Percentiles rank a stretch among this genome's conserved stretches.
These are phyloP conservation scores for Coelomomyces lativittatus DNA, from an alignment of 371 early-diverging fungal genomes.

Conservation along the genomic window DNA sequence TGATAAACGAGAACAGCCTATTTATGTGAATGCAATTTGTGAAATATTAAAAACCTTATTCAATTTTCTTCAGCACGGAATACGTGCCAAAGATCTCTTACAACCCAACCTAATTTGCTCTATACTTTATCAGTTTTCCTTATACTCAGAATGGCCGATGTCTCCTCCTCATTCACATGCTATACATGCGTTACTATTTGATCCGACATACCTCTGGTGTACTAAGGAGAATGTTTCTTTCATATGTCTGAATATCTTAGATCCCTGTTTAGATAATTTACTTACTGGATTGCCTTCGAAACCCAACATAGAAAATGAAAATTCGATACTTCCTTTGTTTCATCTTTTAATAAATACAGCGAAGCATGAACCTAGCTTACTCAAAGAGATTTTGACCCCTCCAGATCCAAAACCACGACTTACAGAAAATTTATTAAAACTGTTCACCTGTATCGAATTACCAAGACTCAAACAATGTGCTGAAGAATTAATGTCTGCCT, in stretches of 20 bases:
- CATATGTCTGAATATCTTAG: background rate
- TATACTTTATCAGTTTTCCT: background rate
- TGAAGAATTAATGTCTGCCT: conserved; percentile 45
- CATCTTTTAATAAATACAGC: background rate
- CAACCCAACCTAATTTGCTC: background rate
- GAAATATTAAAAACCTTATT: background rate
- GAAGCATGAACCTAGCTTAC: background rate
- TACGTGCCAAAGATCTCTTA: background rate
- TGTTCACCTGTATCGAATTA: background rate
- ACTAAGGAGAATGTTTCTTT: too few species aligned
- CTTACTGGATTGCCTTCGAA: background rate
- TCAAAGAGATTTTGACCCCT: too few species aligned
- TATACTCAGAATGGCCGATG: background rate
- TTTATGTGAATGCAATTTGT: too few species aligned
- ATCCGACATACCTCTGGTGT: too few species aligned
- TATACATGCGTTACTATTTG: background rate
- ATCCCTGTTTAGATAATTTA: background rate
- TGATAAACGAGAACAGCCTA: too few species aligned
- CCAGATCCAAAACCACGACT: too few species aligned
- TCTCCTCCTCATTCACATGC: conserved; percentile 2
- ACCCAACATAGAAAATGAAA: background rate
- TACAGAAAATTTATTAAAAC: too few species aligned
- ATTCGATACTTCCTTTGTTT: background rate
- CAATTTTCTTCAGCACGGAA: background rate
- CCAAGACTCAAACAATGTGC: background rate